phyloP scores from a whole-genome alignment of 2,329 filamentous ascomycete species.

The Fusarium keratoplasticum region DNA sequence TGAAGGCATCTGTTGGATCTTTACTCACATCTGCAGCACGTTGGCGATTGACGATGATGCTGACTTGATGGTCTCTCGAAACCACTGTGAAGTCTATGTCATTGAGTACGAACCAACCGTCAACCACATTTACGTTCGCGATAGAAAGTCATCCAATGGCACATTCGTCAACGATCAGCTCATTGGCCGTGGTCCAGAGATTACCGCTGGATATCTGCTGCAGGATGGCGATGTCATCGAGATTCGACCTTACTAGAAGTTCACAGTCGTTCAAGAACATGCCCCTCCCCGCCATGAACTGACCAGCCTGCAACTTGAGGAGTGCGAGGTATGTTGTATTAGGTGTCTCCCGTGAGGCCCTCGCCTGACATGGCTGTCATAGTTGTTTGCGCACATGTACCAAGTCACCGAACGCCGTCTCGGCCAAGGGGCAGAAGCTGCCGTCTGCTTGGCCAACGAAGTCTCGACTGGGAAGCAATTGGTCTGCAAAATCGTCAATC shows the following conservation, averaged over 20 bases:
- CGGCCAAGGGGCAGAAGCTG: slow-evolving; percentile 52
- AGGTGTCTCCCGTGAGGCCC: fast-evolving
- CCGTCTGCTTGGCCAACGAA: slow-evolving; percentile 58
- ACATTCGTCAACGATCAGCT: slow-evolving; percentile 62
- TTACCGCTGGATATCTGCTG: slow-evolving; percentile 60
- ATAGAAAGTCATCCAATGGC: slow-evolving; percentile 65
- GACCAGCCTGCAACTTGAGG: slow-evolving; percentile 46
- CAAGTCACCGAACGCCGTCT: slow-evolving; percentile 50
- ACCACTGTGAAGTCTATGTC: slow-evolving; percentile 67
- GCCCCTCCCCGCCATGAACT: slow-evolving; percentile 41
- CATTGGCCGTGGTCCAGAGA: slow-evolving; percentile 54
- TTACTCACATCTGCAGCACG: slow-evolving; percentile 45
- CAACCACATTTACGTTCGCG: slow-evolving; percentile 65
- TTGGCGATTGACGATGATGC: slow-evolving; percentile 53
- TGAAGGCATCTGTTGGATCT: background rate
- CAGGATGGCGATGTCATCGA: slow-evolving; percentile 62
- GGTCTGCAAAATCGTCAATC: slow-evolving; percentile 75
- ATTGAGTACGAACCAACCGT: slow-evolving; percentile 60
- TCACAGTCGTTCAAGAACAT: slow-evolving; percentile 48
- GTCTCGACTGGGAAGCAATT: slow-evolving; percentile 66
- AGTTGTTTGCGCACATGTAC: slow-evolving; percentile 52
- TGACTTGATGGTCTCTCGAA: slow-evolving; percentile 60
- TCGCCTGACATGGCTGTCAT: background rate
- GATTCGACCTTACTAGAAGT: slow-evolving; percentile 53
- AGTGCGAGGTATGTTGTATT: slow-evolving; percentile 46